These are phyloP conservation scores for Davidsoniella neocaledoniae DNA, from an alignment of 2,329 filamentous ascomycete species.

Conservation along the genomic window DNA sequence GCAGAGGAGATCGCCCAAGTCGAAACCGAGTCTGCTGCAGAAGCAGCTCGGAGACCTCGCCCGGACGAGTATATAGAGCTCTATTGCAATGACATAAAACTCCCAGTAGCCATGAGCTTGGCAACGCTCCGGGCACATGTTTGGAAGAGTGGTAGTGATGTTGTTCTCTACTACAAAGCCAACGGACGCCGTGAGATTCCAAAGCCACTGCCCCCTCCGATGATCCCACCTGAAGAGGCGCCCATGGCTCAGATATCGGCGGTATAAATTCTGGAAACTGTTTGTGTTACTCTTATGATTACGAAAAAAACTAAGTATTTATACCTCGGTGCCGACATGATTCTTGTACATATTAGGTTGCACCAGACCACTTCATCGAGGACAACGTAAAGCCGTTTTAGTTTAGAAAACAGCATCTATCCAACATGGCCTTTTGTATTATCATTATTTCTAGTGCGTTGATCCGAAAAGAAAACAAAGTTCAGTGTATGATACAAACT, in stretches of 20 bases:
- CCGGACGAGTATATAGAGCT: constrained; percentile 91
- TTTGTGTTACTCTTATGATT: too few relatives aligned
- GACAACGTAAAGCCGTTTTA: too few relatives aligned
- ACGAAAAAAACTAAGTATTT: not conserved
- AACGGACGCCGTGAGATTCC: constrained; percentile 63
- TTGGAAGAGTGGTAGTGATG: constrained; percentile 90
- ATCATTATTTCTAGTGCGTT: too few relatives aligned
- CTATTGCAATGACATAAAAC: constrained; percentile 76
- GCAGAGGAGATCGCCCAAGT: not conserved
- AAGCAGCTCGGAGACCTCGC: constrained; percentile 43
- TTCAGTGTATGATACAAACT: too few relatives aligned
- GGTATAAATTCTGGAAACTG: not conserved
- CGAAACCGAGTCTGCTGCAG: constrained; percentile 21
- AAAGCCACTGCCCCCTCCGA: constrained; percentile 19
- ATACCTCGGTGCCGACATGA: not conserved
- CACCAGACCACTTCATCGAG: too few relatives aligned
- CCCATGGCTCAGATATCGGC: constrained; percentile 2
- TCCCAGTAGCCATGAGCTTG: constrained; percentile 78
- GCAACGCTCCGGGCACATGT: constrained; percentile 80
- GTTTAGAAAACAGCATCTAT: too few relatives aligned
- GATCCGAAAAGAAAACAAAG: too few relatives aligned
- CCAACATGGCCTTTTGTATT: too few relatives aligned
- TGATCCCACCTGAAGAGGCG: constrained; percentile 7
- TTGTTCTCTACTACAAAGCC: constrained; percentile 75
- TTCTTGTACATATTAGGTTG: not conserved